Evolutionary conservation across 2,329 filamentous ascomycete genomes (phyloP).

Genomic region (Claviceps fusiformis): DNA sequence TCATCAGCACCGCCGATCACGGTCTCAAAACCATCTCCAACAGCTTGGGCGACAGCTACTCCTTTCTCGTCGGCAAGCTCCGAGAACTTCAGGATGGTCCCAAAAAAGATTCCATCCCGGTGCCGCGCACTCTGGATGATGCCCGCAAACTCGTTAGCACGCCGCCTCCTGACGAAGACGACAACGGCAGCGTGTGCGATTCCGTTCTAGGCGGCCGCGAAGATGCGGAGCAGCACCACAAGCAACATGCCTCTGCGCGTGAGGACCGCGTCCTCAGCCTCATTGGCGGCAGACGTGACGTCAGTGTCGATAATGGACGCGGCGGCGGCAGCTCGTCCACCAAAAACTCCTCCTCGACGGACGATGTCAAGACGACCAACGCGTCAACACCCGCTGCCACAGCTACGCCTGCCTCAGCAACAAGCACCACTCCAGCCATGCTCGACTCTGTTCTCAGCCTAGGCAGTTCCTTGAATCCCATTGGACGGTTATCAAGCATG

Average conservation of each 20-base stretch:
- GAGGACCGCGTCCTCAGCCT: constrained; percentile 59
- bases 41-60: constrained; percentile 84
- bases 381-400: constrained; percentile 10
- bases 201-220: constrained; percentile 30
- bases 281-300: constrained; percentile 61
- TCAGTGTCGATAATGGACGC: constrained; percentile 59
- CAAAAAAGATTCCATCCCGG: constrained; percentile 33
- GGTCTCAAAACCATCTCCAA: constrained; percentile 83
- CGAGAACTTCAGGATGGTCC: constrained; percentile 50
- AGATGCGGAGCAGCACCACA: constrained; percentile 17
- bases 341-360: constrained; percentile 41
- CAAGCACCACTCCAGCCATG: constrained; percentile 41
- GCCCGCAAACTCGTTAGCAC: constrained; percentile 78
- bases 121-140: constrained; percentile 87
- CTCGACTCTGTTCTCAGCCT: constrained; percentile 74
- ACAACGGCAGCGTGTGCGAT: constrained; percentile 45
- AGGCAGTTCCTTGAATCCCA: constrained; percentile 68
- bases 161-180: constrained; percentile 49
- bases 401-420: constrained; percentile 25
- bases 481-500: constrained; percentile 64
- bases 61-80: constrained; percentile 78
- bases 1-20: constrained; percentile 81
- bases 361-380: constrained; percentile 18
- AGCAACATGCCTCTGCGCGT: constrained; percentile 17
- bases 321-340: constrained; percentile 56